Evolutionary conservation across 176 grass and related monocot genomes (phyloP).

Genomic region (Chloris gayana): DNA sequence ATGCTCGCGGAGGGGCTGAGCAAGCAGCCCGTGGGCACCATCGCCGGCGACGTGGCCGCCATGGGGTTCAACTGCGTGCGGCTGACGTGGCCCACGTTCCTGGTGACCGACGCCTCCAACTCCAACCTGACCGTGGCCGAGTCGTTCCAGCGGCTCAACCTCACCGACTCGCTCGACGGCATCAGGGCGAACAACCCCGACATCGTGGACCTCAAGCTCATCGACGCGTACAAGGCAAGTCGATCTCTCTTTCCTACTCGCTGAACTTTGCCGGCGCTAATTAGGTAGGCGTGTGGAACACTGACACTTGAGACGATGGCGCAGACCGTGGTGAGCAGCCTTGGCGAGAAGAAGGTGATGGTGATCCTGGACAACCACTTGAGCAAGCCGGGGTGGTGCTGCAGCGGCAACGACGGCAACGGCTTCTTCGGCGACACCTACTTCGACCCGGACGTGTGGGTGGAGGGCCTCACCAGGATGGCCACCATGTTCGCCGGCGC

Average conservation of each 20-base stretch:
- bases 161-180: slow-evolving; percentile 54
- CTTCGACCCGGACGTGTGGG: slow-evolving; percentile 79
- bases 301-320: not conserved
- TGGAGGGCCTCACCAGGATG: slow-evolving; percentile 67
- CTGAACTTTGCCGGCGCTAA: not conserved
- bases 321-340: slow-evolving; percentile 70
- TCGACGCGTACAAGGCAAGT: slow-evolving; percentile 73
- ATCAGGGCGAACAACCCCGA: slow-evolving; percentile 62
- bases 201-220: slow-evolving; percentile 69
- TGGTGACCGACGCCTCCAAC: slow-evolving; percentile 66
- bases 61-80: slow-evolving; percentile 93
- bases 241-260: not conserved
- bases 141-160: slow-evolving; percentile 68
- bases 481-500: slow-evolving; percentile 56
- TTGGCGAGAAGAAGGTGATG: slow-evolving; percentile 73
- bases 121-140: slow-evolving; percentile 59
- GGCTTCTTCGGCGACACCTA: slow-evolving; percentile 85
- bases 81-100: slow-evolving; percentile 81
- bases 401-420: slow-evolving; percentile 64
- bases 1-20: slow-evolving; percentile 80
- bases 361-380: slow-evolving; percentile 96
- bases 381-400: slow-evolving; percentile 91
- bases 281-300: too few relatives aligned
- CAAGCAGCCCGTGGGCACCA: slow-evolving; percentile 60
- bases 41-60: slow-evolving; percentile 54